phyloP scores from a whole-genome alignment of 306 rosid species.

The Hippophae rhamnoides region DNA sequence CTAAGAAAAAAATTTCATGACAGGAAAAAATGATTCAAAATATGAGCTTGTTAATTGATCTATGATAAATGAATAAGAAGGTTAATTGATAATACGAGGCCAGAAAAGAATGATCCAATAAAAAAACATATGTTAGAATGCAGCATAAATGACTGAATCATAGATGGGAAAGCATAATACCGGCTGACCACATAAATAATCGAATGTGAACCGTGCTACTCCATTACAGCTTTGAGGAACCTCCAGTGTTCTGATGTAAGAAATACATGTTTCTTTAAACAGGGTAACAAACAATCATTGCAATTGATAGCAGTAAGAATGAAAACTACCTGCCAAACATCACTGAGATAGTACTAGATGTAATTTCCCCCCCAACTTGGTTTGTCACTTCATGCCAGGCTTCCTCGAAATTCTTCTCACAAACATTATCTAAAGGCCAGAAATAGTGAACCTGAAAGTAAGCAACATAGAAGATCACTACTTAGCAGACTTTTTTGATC shows the following conservation, averaged over 20 bases:
- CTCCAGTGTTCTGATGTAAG: slow-evolving; percentile 53
- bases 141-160: not conserved
- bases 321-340: slow-evolving; percentile 84
- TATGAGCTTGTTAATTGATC: not conserved
- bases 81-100: too few species aligned
- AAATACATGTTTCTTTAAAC: slow-evolving; percentile 12
- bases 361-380: slow-evolving; percentile 44
- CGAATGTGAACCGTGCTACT: slow-evolving; percentile 78
- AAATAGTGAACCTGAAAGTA: slow-evolving; percentile 61
- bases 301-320: slow-evolving; percentile 13
- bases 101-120: not conserved
- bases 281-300: slow-evolving; percentile 1
- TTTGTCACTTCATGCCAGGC: slow-evolving; percentile 58
- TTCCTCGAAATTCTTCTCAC: slow-evolving; percentile 49
- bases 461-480: slow-evolving; percentile 13
- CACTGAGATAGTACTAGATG: slow-evolving; percentile 50
- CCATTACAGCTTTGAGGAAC: slow-evolving; percentile 79
- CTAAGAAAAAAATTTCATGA: not conserved
- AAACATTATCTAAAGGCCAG: slow-evolving; percentile 53
- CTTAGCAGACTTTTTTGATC: not conserved
- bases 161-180: slow-evolving; percentile 36
- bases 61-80: not conserved
- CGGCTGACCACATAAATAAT: slow-evolving; percentile 84
- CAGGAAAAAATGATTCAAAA: not conserved
- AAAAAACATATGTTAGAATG: not conserved